A percentile compares a stretch with the other conserved stretches of the same genome.
These are phyloP conservation scores for Colletotrichum lentis DNA, from an alignment of 2,329 filamentous ascomycete genomes.

Conservation along the genomic window DNA sequence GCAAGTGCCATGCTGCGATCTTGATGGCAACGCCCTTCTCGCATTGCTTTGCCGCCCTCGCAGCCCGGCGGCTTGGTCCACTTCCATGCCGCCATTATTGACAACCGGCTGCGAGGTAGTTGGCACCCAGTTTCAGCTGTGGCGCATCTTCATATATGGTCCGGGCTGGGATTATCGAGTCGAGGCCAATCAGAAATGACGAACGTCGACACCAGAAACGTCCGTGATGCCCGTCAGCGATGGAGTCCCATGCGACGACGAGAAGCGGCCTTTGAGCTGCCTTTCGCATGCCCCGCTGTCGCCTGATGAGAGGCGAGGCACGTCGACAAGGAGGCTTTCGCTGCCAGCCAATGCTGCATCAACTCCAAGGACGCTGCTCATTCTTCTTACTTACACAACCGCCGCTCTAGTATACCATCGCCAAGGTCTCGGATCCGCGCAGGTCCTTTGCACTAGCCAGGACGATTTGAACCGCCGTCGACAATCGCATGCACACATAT, in stretches of 20 bases:
- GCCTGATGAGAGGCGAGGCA: constrained; percentile 25
- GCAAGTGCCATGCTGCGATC: constrained; percentile 35
- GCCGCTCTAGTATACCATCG: constrained; percentile 1
- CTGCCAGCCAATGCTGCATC: constrained; percentile 12
- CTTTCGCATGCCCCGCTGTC: constrained; percentile 25
- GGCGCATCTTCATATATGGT: constrained; percentile 46
- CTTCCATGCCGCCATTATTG: constrained; percentile 23
- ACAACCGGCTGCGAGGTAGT: constrained; percentile 14
- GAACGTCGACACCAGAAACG: constrained; percentile 23
- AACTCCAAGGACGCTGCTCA: background rate
- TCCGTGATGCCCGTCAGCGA: constrained; percentile 42
- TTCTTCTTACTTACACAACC: constrained; percentile 9
- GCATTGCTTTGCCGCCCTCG: background rate
- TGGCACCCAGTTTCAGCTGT: constrained; percentile 48
- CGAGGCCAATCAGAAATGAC: constrained; percentile 44
- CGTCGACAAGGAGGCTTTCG: constrained; percentile 12
- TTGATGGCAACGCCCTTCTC: constrained; percentile 8
- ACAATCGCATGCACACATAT: constrained; percentile 45
- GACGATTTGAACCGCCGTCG: constrained; percentile 40
- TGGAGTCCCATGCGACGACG: constrained; percentile 25
- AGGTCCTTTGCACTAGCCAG: constrained; percentile 23
- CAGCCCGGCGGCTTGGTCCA: constrained; percentile 2
- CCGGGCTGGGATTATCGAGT: constrained; percentile 41
- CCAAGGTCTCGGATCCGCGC: constrained; percentile 30
- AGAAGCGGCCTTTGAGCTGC: constrained; percentile 7